Evolutionary conservation across 306 rosid genomes (phyloP).

Genomic region (Trichosanthes cucumerina): DNA sequence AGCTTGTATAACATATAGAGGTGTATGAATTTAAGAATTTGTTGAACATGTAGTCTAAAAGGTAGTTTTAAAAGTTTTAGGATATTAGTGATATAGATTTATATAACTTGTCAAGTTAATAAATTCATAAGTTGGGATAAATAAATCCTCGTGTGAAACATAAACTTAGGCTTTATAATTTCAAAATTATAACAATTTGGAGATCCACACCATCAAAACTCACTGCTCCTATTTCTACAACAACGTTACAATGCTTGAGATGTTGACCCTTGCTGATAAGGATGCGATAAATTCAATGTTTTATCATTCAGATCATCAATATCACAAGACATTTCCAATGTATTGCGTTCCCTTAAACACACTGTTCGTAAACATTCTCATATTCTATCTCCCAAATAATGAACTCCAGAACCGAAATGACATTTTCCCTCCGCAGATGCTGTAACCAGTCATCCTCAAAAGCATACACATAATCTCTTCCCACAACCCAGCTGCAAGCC

Average conservation of each 20-base stretch:
- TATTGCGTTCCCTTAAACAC: neutral
- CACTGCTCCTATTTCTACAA: neutral
- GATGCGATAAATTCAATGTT: neutral
- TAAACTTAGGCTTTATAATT: too few species aligned
- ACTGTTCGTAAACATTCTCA: constrained; percentile 11
- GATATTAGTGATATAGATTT: neutral
- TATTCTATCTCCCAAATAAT: constrained; percentile 49
- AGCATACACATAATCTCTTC: constrained; percentile 35
- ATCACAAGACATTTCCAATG: neutral
- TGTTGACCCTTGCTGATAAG: neutral
- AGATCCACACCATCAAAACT: neutral
- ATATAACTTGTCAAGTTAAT: neutral
- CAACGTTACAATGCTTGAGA: neutral
- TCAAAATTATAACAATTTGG: neutral
- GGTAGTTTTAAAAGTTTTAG: too few species aligned
- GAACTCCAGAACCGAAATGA: constrained; percentile 42
- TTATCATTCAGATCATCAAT: neutral
- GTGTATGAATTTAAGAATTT: too few species aligned
- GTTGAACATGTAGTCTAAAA: too few species aligned
- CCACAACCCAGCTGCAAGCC: constrained; percentile 62
- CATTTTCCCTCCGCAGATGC: constrained; percentile 43
- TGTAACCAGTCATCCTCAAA: constrained; percentile 47
- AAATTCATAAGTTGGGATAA: neutral
- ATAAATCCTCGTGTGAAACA: too few species aligned
- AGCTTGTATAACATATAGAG: too few species aligned